Evolutionary conservation across 2,329 filamentous ascomycete species (phyloP), one percentile per base, ranked within the genome.

Genomic region (Pyrenochaeta sp.): DNA sequence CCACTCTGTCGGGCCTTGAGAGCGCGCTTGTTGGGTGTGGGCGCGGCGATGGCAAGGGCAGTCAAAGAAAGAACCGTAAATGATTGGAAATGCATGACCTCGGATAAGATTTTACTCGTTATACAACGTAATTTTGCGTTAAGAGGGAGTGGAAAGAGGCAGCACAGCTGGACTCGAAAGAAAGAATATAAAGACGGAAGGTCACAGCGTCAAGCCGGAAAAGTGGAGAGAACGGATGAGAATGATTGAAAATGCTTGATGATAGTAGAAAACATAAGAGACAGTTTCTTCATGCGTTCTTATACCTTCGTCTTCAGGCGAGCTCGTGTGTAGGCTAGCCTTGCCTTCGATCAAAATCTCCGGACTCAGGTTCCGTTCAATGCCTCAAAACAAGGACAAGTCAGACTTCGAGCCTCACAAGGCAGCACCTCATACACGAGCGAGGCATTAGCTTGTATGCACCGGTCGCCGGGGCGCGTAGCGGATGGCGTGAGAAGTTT

Each of bases 121-220:
- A 42, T 46, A n/a, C 30, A 22, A 43, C 30, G 39, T 46, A 19
- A 46, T 10, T 15, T 40, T 22, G 22, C 49, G 24, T 44, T 56
- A 39, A 47, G 58, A 52, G 46, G n/a, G 34, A 36, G 44, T 50
- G 40, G 40, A 37, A 58, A 39, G 9, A 43, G 49, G 67, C 70
- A 74, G 72, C 66, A 58, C 70, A 63, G 72, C 71, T 73, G 71
- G 40, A 34, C 25, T 58, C 48, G 27, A 39, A 56, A 54, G 19
- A 52, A 58, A 56, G 48, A 51, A 59, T 45, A 48, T 47, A 59
- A 61, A 50, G 56, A 60, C 45, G 39, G 22, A 56, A 58, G 58
- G 39, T 47, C 56, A 61, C 67, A 74, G 72, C 72, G 64, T 74
- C 73, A 69, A 74, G 72, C 71, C 58, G 64, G 64, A 61, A 42